A percentile compares a stretch with the other conserved stretches of the same genome.
These are phyloP conservation scores for Russula abietina DNA, from an alignment of 768 basidiomycete species.

Conservation along the genomic window DNA sequence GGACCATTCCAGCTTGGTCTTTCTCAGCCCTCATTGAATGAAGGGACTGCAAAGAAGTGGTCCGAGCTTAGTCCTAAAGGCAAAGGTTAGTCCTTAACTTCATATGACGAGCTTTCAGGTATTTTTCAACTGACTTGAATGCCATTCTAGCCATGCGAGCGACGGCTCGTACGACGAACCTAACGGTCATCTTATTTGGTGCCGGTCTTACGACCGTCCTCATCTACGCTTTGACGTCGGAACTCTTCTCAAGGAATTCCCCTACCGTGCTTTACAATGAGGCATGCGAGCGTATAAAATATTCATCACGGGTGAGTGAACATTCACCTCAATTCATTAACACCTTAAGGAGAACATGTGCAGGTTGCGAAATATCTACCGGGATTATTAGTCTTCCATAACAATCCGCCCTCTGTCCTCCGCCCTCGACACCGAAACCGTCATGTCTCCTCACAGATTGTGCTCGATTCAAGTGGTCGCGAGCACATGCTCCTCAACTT, in stretches of 20 bases:
- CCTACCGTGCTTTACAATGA: slow-evolving; percentile 73
- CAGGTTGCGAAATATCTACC: slow-evolving; percentile 68
- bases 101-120: background rate
- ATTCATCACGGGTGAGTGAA: slow-evolving; percentile 39
- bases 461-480: slow-evolving; percentile 62
- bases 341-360: background rate
- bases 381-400: slow-evolving; percentile 67
- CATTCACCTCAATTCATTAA: background rate
- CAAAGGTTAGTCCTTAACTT: slow-evolving; percentile 48
- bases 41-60: slow-evolving; percentile 65
- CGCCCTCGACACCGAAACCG: slow-evolving; percentile 80
- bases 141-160: slow-evolving; percentile 42
- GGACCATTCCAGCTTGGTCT: slow-evolving; percentile 78
- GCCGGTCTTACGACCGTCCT: slow-evolving; percentile 73
- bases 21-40: slow-evolving; percentile 48
- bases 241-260: slow-evolving; percentile 83
- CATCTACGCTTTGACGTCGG: slow-evolving; percentile 72
- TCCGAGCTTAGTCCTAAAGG: slow-evolving; percentile 69
- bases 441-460: slow-evolving; percentile 73
- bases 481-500: slow-evolving; percentile 85
- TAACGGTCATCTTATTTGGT: slow-evolving; percentile 61
- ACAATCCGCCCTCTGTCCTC: slow-evolving; percentile 67
- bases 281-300: slow-evolving; percentile 46
- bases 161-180: slow-evolving; percentile 46
- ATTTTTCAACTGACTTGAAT: background rate